Base-by-base conservation (phyloP, 192 early-diverging fungal species). In the Entomortierella chlamydospora region DNA sequence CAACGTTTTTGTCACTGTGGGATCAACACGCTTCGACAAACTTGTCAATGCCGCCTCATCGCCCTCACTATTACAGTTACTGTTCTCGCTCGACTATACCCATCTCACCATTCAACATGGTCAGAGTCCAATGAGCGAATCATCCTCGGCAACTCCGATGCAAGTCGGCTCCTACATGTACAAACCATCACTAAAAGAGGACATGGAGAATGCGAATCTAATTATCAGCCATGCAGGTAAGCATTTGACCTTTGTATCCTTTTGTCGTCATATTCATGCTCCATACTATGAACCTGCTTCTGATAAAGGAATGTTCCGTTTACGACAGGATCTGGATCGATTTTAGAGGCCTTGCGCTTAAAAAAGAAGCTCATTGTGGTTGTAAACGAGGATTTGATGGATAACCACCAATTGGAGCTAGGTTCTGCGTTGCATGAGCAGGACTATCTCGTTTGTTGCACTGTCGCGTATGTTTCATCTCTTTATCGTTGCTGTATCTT, bases 371-470 rank as follows among this genome's bases (percentile, higher is more conserved):
- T 94, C 1, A 89, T 95, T 9, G 88, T 86, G 5, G 93, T 97
- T 12, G 90, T 91, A 0, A 98, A 98, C 81, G 76, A 79, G 17
- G 69, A 61, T 39, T 83, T 98, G 23, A 91, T 93, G 92, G 88
- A 95, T 70, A 92, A 95, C 79, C 97, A 98, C 73, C 97, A 98
- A 80, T 51, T 55, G 30, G 95, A 98, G 77, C 86, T 98, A 50
- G 95, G 93, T 3, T 58, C 81, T 8, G 91, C 88, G 20, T 84
- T 98, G 57, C 85, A 87, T 8, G 55, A 67, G 0, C 68, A 86
- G 59, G 84, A 83, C 23, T 89, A 90, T 60, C 68, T 93, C 26
- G 68, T 90, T 17, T 86, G 72, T 65, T 72, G 70, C 10, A 68
- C 71, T 30, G 68, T 63, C 60, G 66, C 72, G 87, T 86, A 81